These are phyloP conservation scores for Dendrobium huoshanense DNA, from an alignment of 106 monocot species.

Conservation along the genomic window DNA sequence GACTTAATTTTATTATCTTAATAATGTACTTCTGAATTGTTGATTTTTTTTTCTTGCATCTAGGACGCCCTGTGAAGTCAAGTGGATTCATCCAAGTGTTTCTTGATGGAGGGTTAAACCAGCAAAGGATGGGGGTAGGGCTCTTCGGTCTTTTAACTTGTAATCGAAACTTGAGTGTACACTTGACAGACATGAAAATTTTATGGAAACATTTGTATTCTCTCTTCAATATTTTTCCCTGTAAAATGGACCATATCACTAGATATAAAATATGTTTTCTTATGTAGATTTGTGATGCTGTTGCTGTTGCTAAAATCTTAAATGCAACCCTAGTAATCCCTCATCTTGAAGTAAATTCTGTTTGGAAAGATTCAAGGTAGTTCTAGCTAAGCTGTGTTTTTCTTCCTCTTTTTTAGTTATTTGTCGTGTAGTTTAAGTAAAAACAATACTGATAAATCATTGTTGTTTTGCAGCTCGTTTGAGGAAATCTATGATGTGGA, in stretches of 20 bases:
- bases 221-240: not conserved
- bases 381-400: not conserved
- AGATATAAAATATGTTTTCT: not conserved
- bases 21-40: not conserved
- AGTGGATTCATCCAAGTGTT: slow-evolving; percentile 80
- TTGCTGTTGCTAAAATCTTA: slow-evolving; percentile 77
- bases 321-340: slow-evolving; percentile 87
- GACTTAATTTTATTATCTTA: not conserved
- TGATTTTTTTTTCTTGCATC: not conserved
- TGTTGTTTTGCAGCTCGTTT: slow-evolving; percentile 51
- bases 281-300: slow-evolving; percentile 79
- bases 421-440: not conserved
- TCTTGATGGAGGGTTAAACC: slow-evolving; percentile 89
- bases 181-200: too few species aligned
- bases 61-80: slow-evolving; percentile 24
- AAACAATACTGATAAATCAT: not conserved
- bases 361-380: slow-evolving; percentile 88
- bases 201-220: too few species aligned
- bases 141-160: not conserved
- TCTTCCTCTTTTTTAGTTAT: not conserved
- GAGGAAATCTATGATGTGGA: slow-evolving; percentile 75
- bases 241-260: not conserved
- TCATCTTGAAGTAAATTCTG: slow-evolving; percentile 75
- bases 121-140: slow-evolving; percentile 89
- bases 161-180: not conserved